Evolutionary conservation across 164 flowering plant species (phyloP), one percentile per base, ranked within the genome.

Genomic region (Macadamia tetraphylla): DNA sequence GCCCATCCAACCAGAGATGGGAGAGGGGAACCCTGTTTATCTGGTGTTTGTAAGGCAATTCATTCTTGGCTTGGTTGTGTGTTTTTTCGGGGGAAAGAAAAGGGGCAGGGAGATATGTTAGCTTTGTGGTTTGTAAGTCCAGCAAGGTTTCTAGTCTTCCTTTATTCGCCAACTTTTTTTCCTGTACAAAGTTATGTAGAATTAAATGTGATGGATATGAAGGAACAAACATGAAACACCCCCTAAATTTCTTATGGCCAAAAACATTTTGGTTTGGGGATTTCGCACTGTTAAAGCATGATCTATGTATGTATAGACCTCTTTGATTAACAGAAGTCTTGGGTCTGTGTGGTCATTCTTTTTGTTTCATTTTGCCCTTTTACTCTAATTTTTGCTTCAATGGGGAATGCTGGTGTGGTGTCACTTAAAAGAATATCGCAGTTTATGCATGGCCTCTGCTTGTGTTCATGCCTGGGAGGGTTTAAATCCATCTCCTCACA

Each of bases 21-120:
- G 40, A 62, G 51, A 43, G 71, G 73, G 66, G 64, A 60, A 57
- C 73, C 69, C 70, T 43, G 58, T 62, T 72, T 71, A 52, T 42
- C 64, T 60, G 77, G 64, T 55, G 65, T 65, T 70, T 74, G 57
- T 56, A 49, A 63, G 81, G 70, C 65, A 70, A 63, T 70, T 64
- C 81, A 78, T 78, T 78, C 81, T 78, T 78, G 81, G 81, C 81
- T 73, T 64, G 74, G 57, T 30, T 13, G 23, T 44, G 35, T 46
- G 53, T 63, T 29, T 63, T 18, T 35, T 44, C 44, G 43, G 53
- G 31, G 14, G 53, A 55, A 23, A 31, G 23, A 44, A 14, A 13
- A 53, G 30, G 15, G 46, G 55, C 6, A 18, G 66, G 32, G 13
- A 60, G 6, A 32, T 60, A 32, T 31, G 62, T 42, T 60, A 43